phyloP scores from a whole-genome alignment of 345 rosid species.

The Boechera retrofracta region DNA sequence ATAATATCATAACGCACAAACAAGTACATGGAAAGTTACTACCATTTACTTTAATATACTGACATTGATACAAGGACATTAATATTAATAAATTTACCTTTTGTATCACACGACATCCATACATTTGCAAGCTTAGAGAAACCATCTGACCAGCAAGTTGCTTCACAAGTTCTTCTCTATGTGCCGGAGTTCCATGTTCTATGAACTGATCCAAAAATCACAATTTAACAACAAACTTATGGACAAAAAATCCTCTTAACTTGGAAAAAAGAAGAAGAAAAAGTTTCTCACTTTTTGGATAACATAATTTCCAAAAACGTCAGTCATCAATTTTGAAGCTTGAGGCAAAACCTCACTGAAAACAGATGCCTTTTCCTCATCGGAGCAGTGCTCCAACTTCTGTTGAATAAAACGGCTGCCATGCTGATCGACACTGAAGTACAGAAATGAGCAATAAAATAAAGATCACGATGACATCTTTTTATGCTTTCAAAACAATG shows the following conservation, averaged over 20 bases:
- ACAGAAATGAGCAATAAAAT: conserved; percentile 23
- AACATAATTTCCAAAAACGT: conserved; percentile 98
- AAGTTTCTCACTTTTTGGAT: conserved; percentile 80
- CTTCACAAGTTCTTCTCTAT: conserved; percentile 88
- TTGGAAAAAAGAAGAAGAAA: background rate
- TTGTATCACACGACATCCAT: conserved; percentile 99
- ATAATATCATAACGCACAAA: conserved; percentile 31
- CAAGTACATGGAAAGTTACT: conserved; percentile 3
- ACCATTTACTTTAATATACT: conserved; percentile 11
- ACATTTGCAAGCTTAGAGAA: conserved; percentile 95
- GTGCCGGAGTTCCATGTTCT: conserved; percentile 86
- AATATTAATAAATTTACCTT: conserved; percentile 58
- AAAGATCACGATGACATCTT: background rate
- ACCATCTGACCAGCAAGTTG: conserved; percentile 89
- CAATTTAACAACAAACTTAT: conserved; percentile 28
- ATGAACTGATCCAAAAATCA: conserved; percentile 64
- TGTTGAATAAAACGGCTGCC: conserved; percentile 99
- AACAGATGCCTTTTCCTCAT: conserved; percentile 81
- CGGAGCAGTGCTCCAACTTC: conserved; percentile 81
- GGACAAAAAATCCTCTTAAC: background rate
- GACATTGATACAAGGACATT: conserved; percentile 3
- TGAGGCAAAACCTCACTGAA: conserved; percentile 90
- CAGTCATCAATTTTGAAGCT: conserved; percentile 88
- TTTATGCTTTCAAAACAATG: conserved; percentile 14
- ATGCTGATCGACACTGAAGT: conserved; percentile 91